Percentiles rank a stretch among this genome's conserved stretches.
Evolutionary conservation across 805 yeast species (phyloP).

Genomic region (Tetrapisispora pingtungensis): DNA sequence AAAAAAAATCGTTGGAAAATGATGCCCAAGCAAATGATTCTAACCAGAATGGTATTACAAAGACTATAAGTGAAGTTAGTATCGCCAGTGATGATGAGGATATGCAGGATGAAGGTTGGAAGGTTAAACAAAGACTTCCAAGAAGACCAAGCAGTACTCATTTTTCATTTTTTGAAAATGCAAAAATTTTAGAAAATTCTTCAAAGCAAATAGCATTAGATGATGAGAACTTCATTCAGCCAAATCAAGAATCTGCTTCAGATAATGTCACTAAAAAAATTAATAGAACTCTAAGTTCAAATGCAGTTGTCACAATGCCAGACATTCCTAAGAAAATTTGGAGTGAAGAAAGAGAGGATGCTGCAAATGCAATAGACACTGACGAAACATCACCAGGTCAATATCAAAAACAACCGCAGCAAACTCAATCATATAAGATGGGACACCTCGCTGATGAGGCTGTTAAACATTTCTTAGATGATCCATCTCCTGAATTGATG

Average conservation of each 20-base stretch:
- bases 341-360: neutral
- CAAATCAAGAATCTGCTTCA: conserved; percentile 5
- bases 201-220: conserved; percentile 26
- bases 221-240: conserved; percentile 14
- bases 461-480: conserved; percentile 32
- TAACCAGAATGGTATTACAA: neutral
- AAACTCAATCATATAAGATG: conserved; percentile 28
- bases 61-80: conserved; percentile 2
- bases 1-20: neutral
- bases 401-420: neutral
- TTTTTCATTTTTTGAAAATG: conserved; percentile 27
- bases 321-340: conserved; percentile 6
- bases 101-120: conserved; percentile 3
- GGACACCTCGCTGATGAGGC: conserved; percentile 40
- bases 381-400: neutral
- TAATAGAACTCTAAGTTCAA: conserved; percentile 16
- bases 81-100: conserved; percentile 2
- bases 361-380: neutral
- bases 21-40: neutral
- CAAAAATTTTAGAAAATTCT: conserved; percentile 23
- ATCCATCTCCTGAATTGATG: conserved; percentile 58
- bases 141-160: conserved; percentile 15
- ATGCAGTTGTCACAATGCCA: conserved; percentile 21
- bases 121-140: neutral
- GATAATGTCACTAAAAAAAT: neutral